phyloP scores from a whole-genome alignment of 1,284 basidiomycete genomes.

The Leccinum pallidistipes region DNA sequence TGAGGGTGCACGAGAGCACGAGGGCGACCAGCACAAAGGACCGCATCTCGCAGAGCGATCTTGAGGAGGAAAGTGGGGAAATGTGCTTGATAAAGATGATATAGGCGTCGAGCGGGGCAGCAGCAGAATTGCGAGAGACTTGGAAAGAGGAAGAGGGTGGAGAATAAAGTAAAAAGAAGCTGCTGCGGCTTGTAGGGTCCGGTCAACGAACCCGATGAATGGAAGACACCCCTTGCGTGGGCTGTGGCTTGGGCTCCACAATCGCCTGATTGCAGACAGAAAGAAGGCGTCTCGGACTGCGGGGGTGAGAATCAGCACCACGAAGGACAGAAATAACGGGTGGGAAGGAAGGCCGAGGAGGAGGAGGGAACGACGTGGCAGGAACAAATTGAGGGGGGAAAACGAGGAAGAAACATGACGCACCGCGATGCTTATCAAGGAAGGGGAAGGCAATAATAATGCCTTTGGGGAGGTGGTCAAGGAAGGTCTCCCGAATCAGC shows the following conservation, averaged over 20 bases:
- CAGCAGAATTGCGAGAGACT: neutral
- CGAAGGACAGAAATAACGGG: conserved; percentile 12
- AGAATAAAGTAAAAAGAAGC: conserved; percentile 2
- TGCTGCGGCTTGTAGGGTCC: conserved; percentile 15
- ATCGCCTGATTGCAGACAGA: conserved; percentile 5
- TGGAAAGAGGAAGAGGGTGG: neutral
- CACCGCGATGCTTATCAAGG: conserved; percentile 26
- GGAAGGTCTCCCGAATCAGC: conserved; percentile 3
- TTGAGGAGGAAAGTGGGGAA: conserved; percentile 8
- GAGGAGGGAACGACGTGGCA: neutral
- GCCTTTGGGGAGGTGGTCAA: conserved; percentile 3
- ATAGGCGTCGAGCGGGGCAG: neutral
- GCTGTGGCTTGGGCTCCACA: conserved; percentile 17
- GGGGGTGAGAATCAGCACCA: conserved; percentile 17
- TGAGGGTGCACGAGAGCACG: conserved; percentile 24
- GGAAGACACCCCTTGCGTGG: conserved; percentile 11
- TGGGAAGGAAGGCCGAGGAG: neutral
- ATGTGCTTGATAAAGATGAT: conserved; percentile 9
- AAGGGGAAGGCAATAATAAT: neutral
- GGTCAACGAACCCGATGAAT: conserved; percentile 28
- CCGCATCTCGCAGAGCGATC: conserved; percentile 16
- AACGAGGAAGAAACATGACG: conserved; percentile 5
- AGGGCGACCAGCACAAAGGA: conserved; percentile 40
- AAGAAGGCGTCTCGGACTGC: conserved; percentile 13
- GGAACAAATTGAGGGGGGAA: neutral